Conservation (phyloP, 441 rosid species). For the Syzygium syzygioides region DNA sequence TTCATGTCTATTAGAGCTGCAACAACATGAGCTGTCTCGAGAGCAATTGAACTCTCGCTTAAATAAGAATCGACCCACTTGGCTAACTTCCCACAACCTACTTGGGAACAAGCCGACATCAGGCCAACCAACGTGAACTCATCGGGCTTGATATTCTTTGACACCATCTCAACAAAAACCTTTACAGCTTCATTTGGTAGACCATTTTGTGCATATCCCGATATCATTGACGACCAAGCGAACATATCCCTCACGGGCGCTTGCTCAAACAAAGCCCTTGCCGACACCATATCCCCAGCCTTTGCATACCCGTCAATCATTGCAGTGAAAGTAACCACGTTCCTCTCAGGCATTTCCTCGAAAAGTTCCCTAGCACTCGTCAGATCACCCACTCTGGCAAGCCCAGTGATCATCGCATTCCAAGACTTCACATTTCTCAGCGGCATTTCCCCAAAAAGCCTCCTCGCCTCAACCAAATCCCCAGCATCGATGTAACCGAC, state of each 20-base stretch:
- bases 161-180: conserved; percentile 43
- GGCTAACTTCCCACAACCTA: conserved; percentile 53
- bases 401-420: conserved; percentile 58
- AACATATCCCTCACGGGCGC: conserved; percentile 47
- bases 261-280: conserved; percentile 50
- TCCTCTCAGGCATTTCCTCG: conserved; percentile 57
- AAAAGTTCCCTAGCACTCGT: conserved; percentile 46
- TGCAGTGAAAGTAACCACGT: conserved; percentile 47
- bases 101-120: conserved; percentile 81
- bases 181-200: conserved; percentile 51
- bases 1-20: conserved; percentile 80
- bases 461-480: conserved; percentile 42
- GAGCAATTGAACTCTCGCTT: conserved; percentile 27
- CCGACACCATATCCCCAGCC: conserved; percentile 61
- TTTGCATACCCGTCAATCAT: conserved; percentile 78
- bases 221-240: conserved; percentile 66
- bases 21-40: conserved; percentile 36
- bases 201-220: conserved; percentile 73
- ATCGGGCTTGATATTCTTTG: conserved; percentile 47
- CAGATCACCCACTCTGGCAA: conserved; percentile 50
- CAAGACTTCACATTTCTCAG: conserved; percentile 47
- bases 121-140: conserved; percentile 56
- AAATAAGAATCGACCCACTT: conserved; percentile 48
- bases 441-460: conserved; percentile 49
- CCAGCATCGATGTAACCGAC: conserved; percentile 40